These are phyloP conservation scores for Arthrobotrys iridis DNA, from an alignment of 2,329 filamentous ascomycete genomes.

Conservation along the genomic window DNA sequence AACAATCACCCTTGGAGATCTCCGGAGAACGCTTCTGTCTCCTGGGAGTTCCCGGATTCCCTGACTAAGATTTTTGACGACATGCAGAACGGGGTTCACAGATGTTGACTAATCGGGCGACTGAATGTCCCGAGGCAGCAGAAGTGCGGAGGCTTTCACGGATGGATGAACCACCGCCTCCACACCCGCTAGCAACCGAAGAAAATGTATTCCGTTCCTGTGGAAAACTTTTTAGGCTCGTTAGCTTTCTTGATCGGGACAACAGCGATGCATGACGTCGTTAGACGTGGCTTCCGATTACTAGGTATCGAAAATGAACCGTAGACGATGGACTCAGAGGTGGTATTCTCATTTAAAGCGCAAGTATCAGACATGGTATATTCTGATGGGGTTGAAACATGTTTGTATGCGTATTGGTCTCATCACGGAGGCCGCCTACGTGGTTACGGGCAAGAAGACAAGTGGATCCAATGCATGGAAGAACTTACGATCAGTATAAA, in stretches of 20 bases:
- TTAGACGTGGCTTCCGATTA: not conserved
- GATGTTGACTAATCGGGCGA: not conserved
- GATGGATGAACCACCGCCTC: not conserved
- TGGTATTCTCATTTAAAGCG: slow-evolving; percentile 55
- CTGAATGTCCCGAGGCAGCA: not conserved
- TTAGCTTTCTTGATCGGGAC: not conserved
- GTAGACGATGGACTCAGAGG: slow-evolving; percentile 43
- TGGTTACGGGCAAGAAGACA: not conserved
- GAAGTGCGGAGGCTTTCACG: slow-evolving; percentile 19
- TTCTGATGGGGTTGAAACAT: slow-evolving; percentile 55
- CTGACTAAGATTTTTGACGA: not conserved
- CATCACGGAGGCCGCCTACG: slow-evolving; percentile 40
- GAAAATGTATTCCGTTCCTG: not conserved
- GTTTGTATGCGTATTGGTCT: slow-evolving; percentile 54
- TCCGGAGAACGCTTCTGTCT: no score
- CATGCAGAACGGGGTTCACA: not conserved
- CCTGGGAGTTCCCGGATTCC: not conserved
- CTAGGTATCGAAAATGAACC: not conserved
- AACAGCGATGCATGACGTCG: not conserved
- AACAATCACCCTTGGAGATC: not conserved
- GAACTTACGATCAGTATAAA: not conserved
- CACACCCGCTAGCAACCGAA: not conserved
- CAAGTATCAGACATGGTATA: slow-evolving; percentile 51
- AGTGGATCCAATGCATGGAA: not conserved
- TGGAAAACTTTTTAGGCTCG: not conserved